Percentiles rank a stretch among this genome's conserved stretches.
phyloP scores from a whole-genome alignment of 2,329 filamentous ascomycete species.

The Aureobasidium namibiae region DNA sequence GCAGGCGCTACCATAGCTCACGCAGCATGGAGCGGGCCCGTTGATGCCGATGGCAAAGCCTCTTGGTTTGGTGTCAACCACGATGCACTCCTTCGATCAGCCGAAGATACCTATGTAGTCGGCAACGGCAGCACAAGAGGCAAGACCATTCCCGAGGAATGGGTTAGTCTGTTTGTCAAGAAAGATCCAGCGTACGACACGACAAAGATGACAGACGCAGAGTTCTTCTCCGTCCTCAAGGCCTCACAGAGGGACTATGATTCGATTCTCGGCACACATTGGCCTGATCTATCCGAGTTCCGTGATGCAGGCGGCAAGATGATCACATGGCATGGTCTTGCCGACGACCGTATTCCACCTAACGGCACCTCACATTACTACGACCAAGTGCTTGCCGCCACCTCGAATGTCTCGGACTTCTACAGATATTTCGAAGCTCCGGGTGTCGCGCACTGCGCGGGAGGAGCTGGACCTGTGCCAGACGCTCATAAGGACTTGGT shows the following conservation, averaged over 20 bases:
- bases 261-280: slow-evolving; percentile 29
- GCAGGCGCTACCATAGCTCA: slow-evolving; percentile 25
- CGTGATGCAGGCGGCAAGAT: slow-evolving; percentile 32
- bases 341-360: slow-evolving; percentile 31
- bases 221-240: slow-evolving; percentile 21
- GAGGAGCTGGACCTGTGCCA: slow-evolving; percentile 24
- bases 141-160: slow-evolving; percentile 22
- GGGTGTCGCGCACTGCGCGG: slow-evolving; percentile 30
- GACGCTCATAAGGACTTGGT: slow-evolving; percentile 17
- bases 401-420: slow-evolving; percentile 24
- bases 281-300: slow-evolving; percentile 33
- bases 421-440: slow-evolving; percentile 34
- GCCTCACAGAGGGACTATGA: slow-evolving; percentile 24
- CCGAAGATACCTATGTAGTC: slow-evolving; percentile 24
- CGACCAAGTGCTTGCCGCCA: slow-evolving; percentile 22
- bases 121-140: slow-evolving; percentile 19
- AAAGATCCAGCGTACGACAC: slow-evolving; percentile 27
- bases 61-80: slow-evolving; percentile 29
- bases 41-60: slow-evolving; percentile 17
- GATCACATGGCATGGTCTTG: slow-evolving; percentile 36
- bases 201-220: slow-evolving; percentile 23
- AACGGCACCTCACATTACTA: slow-evolving; percentile 33
- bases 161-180: slow-evolving; percentile 28
- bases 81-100: slow-evolving; percentile 18
- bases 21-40: slow-evolving; percentile 26